Evolutionary conservation across 352 stramenopile species (phyloP), one percentile per base, ranked within the genome.

Genomic region (Phytophthora ohioensis): DNA sequence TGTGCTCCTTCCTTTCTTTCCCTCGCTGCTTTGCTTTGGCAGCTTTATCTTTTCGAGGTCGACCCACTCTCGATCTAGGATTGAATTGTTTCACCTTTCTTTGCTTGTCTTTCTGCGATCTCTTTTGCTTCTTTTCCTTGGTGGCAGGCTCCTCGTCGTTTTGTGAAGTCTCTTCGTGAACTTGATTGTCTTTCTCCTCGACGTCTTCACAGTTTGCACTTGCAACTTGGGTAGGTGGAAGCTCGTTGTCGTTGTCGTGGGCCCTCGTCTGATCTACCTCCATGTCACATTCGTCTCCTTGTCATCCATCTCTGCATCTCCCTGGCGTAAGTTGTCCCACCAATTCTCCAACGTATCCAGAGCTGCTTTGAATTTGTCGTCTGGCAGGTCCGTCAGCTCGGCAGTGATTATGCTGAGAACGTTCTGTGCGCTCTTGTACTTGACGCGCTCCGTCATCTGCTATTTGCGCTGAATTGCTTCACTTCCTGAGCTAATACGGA

Each of bases 361-460:
- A 1, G 45, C 34, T 47, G 43, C 10, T 30, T 46, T 11, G 9
- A 64, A 64, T 52, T 46, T 65, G 1, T n/a, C 21, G 2, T 51
- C 36, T 5, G 38, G 38, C 7, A 57, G 15, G 5, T 58, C 47
- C 5, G 27, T 53, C 5, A 65, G 7, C 38, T 65, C 46, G 0
- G 46, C 11, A 5, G 57, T 36, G 21, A 57, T 52, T 4, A 46
- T n/a, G 11, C 39, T 49, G 46, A 48, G 57, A 8, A 65, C 47
- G 1, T 49, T 35, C 34, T 65, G 46, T 3, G 35, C 57, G 9
- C 57, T 52, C 27, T 65, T 65, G 36, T 51, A 66, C 36, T 46
- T 66, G 10, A 58, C 58, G 11, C 35, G 47, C 35, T 58, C 36
- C 7, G 36, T 1, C 36, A 41, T 41, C 36, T 11, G 36, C 36